A percentile compares a stretch with the other conserved stretches of the same genome.
Evolutionary conservation across 129 eudicot species (phyloP).

Genomic region (Flaveria bidentis): DNA sequence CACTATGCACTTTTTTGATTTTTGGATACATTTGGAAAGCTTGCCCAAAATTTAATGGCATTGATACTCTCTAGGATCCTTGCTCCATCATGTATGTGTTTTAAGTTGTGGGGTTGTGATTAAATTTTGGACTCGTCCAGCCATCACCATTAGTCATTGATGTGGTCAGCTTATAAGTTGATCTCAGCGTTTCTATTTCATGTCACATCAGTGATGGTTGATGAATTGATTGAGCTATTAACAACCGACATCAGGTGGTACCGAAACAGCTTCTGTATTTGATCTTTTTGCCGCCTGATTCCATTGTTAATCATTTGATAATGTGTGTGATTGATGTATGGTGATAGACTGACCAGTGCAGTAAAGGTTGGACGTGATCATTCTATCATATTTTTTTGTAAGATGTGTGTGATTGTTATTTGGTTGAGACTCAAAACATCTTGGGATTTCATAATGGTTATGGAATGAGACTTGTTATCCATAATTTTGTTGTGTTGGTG

Average conservation of each 20-base stretch:
- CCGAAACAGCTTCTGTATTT: not conserved
- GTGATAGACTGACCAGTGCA: not conserved
- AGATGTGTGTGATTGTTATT: not conserved
- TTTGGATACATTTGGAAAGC: not conserved
- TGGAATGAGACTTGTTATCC: slow-evolving; percentile 28
- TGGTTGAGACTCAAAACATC: slow-evolving; percentile 7
- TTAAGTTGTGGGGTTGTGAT: slow-evolving; percentile 21
- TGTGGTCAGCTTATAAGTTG: slow-evolving; percentile 13
- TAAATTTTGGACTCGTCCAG: not conserved
- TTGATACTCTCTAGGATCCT: not conserved
- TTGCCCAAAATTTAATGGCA: not conserved
- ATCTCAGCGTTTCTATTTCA: slow-evolving; percentile 13
- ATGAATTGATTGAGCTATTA: not conserved
- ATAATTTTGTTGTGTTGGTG: slow-evolving; percentile 19
- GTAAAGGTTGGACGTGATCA: not conserved
- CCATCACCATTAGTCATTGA: not conserved
- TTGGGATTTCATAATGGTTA: slow-evolving; percentile 13
- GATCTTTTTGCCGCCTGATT: slow-evolving; percentile 6
- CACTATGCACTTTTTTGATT: not conserved
- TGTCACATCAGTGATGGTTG: slow-evolving; percentile 4
- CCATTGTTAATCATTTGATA: not conserved
- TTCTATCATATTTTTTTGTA: not conserved
- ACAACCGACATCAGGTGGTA: slow-evolving; percentile 14
- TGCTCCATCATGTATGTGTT: slow-evolving; percentile 7
- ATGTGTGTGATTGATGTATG: slow-evolving; percentile 14